A percentile compares a stretch with the other conserved stretches of the same genome.
These are phyloP conservation scores for Aspergillus alliaceus DNA, from an alignment of 2,329 filamentous ascomycete species.

Conservation along the genomic window DNA sequence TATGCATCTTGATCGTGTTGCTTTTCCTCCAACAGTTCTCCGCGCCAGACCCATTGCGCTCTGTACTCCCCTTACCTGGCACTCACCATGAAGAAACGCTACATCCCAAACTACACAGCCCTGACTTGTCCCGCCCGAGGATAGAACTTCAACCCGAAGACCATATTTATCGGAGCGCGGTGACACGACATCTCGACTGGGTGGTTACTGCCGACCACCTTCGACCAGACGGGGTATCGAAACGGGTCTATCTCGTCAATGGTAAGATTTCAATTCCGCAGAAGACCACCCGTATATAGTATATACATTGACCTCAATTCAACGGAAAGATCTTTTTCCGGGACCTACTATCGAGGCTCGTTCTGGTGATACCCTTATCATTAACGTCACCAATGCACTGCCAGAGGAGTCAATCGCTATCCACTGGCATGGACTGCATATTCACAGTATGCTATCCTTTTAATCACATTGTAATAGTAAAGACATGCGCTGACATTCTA, in stretches of 20 bases:
- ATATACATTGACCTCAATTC: neutral
- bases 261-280: slow-evolving; percentile 22
- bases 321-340: slow-evolving; percentile 41
- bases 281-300: neutral
- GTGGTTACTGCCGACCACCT: slow-evolving; percentile 39
- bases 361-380: slow-evolving; percentile 46
- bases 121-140: slow-evolving; percentile 15
- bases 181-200: slow-evolving; percentile 41
- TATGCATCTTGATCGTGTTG: slow-evolving; percentile 16
- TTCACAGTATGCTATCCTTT: slow-evolving; percentile 31
- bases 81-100: neutral
- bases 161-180: slow-evolving; percentile 39
- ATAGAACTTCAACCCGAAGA: slow-evolving; percentile 44
- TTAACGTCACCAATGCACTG: slow-evolving; percentile 46
- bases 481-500: slow-evolving; percentile 9
- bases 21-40: slow-evolving; percentile 14
- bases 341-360: slow-evolving; percentile 52
- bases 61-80: neutral
- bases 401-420: slow-evolving; percentile 41
- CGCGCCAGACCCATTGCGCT: neutral
- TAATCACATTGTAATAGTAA: neutral
- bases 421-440: slow-evolving; percentile 51
- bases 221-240: slow-evolving; percentile 54
- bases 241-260: slow-evolving; percentile 53
- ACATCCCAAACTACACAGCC: neutral